These are phyloP conservation scores for Phialocephala subalpina DNA, from an alignment of 2,329 filamentous ascomycete genomes.

Conservation along the genomic window DNA sequence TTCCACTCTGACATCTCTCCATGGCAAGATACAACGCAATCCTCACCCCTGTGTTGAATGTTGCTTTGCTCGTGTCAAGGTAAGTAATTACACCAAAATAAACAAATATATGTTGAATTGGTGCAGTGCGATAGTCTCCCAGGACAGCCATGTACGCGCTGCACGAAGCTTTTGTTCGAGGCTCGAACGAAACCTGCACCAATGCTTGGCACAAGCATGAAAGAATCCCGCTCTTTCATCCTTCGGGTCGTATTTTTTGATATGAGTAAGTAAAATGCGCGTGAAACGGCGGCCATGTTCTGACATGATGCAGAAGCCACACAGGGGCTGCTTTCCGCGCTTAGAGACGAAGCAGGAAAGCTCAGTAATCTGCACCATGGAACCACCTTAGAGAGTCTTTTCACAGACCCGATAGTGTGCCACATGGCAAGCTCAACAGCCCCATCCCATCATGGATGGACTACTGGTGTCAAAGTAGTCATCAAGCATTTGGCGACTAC, in stretches of 20 bases:
- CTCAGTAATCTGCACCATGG: neutral
- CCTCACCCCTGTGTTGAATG: neutral
- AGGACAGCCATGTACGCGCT: neutral
- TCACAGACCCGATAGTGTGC: neutral
- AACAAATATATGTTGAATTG: neutral
- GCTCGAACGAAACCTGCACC: neutral
- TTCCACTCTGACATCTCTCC: neutral
- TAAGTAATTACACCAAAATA: neutral
- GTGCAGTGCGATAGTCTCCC: neutral
- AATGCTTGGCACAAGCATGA: neutral
- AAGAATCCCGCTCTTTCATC: neutral
- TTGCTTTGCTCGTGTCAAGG: neutral
- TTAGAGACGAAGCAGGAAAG: constrained; percentile 3
- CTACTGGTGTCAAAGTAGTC: neutral
- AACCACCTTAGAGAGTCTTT: neutral
- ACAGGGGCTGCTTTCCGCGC: neutral
- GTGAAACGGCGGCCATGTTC: neutral
- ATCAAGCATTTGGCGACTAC: neutral
- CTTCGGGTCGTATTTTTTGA: neutral
- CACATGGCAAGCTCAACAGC: neutral
- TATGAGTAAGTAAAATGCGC: neutral
- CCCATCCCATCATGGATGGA: neutral
- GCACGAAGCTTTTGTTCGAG: constrained; percentile 3
- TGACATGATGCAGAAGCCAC: neutral
- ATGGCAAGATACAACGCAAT: neutral